Conservation (phyloP, 768 basidiomycete species). For the Amanita brunnescens region DNA sequence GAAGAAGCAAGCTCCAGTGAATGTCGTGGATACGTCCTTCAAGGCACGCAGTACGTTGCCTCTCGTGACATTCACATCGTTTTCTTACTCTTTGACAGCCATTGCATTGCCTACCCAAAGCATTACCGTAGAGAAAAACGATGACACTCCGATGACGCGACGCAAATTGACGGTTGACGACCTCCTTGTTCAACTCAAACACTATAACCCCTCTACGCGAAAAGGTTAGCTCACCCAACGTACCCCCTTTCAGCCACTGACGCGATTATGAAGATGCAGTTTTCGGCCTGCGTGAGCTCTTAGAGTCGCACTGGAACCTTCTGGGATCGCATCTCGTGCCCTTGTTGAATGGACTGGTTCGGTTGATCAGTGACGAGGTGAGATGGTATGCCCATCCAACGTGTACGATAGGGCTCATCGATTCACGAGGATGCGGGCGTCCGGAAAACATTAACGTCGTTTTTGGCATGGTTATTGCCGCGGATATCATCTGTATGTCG, state of each 20-base stretch:
- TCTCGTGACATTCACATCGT: neutral
- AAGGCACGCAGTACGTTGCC: constrained; percentile 74
- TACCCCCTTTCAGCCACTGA: neutral
- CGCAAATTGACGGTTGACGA: constrained; percentile 71
- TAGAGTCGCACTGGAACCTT: constrained; percentile 52
- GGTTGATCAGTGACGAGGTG: constrained; percentile 79
- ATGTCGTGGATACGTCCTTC: constrained; percentile 94
- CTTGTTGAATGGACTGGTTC: constrained; percentile 53
- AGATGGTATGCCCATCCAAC: constrained; percentile 12
- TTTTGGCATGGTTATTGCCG: constrained; percentile 68
- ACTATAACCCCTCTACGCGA: constrained; percentile 71
- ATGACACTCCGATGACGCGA: constrained; percentile 59
- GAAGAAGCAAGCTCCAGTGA: constrained; percentile 75
- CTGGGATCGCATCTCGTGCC: constrained; percentile 42
- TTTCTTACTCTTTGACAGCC: constrained; percentile 38
- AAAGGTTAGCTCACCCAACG: constrained; percentile 42
- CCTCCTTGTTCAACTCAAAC: constrained; percentile 69
- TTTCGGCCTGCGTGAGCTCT: constrained; percentile 60
- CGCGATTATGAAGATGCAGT: constrained; percentile 51
- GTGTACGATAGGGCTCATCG: constrained; percentile 6
- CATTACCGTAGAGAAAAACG: constrained; percentile 50
- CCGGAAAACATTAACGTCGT: constrained; percentile 59
- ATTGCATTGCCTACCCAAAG: constrained; percentile 87
- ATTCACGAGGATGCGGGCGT: constrained; percentile 63
- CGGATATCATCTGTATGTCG: constrained; percentile 45